Conservation (phyloP, 805 yeast genomes). For the Wickerhamomyces sydowiorum region DNA sequence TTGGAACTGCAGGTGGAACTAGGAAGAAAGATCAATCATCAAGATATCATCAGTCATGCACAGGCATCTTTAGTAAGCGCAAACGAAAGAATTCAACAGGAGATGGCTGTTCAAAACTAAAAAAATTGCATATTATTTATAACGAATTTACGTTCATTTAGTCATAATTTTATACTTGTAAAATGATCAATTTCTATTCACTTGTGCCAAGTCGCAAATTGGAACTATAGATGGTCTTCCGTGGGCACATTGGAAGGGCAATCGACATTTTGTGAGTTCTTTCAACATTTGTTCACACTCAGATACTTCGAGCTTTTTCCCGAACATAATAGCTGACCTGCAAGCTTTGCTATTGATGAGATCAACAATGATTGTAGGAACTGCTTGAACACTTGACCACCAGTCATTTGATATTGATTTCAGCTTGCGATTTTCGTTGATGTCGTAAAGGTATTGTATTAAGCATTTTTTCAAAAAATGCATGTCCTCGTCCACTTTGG, state of each 20-base stretch:
- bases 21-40: slow-evolving; percentile 26
- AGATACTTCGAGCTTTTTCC: slow-evolving; percentile 37
- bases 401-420: slow-evolving; percentile 21
- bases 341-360: slow-evolving; percentile 60
- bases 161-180: no score
- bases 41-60: slow-evolving; percentile 25
- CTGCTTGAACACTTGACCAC: slow-evolving; percentile 32
- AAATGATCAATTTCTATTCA: no score
- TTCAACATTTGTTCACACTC: slow-evolving; percentile 42
- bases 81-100: slow-evolving; percentile 6
- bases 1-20: slow-evolving; percentile 34
- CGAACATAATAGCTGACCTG: slow-evolving; percentile 66
- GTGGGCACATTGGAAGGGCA: slow-evolving; percentile 82
- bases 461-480: slow-evolving; percentile 31
- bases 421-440: slow-evolving; percentile 28
- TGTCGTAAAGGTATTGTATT: slow-evolving; percentile 38
- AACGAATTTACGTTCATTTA: no score
- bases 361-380: slow-evolving; percentile 50
- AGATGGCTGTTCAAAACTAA: slow-evolving; percentile 1
- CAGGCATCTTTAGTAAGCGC: slow-evolving; percentile 3
- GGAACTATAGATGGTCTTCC: slow-evolving; percentile 76
- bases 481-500: slow-evolving; percentile 25
- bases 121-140: no score
- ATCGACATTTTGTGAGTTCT: slow-evolving; percentile 39
- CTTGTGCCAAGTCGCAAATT: slow-evolving; percentile 24